Evolutionary conservation across 164 flowering plant species (phyloP).

Genomic region (Tinospora cordifolia): DNA sequence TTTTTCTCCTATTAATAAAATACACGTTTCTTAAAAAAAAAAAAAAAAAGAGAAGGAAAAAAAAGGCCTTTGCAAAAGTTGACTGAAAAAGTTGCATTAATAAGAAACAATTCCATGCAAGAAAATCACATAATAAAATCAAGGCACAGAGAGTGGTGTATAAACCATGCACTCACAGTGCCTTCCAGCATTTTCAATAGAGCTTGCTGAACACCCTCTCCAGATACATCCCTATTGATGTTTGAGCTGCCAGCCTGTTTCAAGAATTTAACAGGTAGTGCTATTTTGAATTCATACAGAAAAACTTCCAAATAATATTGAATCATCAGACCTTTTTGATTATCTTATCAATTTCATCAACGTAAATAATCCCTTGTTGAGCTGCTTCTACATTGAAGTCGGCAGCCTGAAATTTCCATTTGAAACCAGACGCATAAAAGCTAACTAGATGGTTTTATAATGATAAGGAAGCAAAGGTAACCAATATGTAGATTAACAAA

Average conservation of each 20-base stretch:
- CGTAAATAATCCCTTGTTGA: constrained; percentile 96
- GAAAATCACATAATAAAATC: background rate
- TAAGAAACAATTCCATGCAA: background rate
- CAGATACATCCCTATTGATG: constrained; percentile 96
- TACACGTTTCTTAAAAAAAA: too few relatives aligned
- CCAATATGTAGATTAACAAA: too few relatives aligned
- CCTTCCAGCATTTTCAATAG: constrained; percentile 97
- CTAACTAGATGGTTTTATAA: too few relatives aligned
- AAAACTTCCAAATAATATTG: background rate
- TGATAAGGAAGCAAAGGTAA: too few relatives aligned
- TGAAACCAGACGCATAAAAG: too few relatives aligned
- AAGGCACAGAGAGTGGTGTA: background rate
- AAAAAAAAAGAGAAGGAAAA: too few relatives aligned
- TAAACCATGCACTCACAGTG: constrained; percentile 58
- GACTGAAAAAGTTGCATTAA: too few relatives aligned
- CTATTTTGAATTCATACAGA: background rate
- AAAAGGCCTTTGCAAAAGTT: too few relatives aligned
- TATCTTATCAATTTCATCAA: constrained; percentile 99
- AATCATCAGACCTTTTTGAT: constrained; percentile 69
- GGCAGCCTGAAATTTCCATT: constrained; percentile 47
- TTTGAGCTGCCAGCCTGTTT: constrained; percentile 82
- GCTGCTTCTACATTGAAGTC: constrained; percentile 97
- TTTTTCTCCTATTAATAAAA: too few relatives aligned
- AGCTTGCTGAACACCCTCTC: constrained; percentile 98
- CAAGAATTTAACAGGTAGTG: background rate